Evolutionary conservation across 768 basidiomycete species (phyloP).

Genomic region (Rhizopogon vulgaris): DNA sequence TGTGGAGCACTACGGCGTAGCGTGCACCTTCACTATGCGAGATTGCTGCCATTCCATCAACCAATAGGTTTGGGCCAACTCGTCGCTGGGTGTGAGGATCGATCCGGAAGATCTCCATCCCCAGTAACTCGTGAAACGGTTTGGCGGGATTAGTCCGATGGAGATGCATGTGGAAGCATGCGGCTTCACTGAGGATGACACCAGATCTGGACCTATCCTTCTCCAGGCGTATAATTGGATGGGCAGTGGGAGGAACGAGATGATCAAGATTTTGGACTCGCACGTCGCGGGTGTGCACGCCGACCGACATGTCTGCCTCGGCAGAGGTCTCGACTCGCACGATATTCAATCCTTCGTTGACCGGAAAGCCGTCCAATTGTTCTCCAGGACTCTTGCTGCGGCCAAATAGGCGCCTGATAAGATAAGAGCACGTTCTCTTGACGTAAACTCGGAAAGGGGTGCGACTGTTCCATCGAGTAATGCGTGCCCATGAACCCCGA

Average conservation of each 20-base stretch:
- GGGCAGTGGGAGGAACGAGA: conserved; percentile 30
- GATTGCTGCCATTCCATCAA: conserved; percentile 43
- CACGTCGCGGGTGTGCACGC: conserved; percentile 32
- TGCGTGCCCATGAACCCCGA: conserved; percentile 48
- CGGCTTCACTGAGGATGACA: conserved; percentile 49
- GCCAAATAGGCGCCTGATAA: conserved; percentile 42
- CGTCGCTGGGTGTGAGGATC: conserved; percentile 39
- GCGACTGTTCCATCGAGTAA: conserved; percentile 49
- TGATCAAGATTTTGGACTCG: conserved; percentile 42
- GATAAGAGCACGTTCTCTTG: conserved; percentile 39
- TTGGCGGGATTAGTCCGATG: conserved; percentile 42
- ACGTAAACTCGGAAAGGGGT: conserved; percentile 50
- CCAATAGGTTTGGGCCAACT: conserved; percentile 40
- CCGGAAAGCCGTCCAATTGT: conserved; percentile 24
- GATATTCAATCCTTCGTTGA: conserved; percentile 38
- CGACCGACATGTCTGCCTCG: conserved; percentile 48
- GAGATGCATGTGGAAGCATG: conserved; percentile 55
- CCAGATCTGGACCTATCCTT: conserved; percentile 25
- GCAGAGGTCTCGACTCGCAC: conserved; percentile 38
- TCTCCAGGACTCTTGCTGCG: conserved; percentile 20
- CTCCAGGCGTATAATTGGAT: conserved; percentile 32
- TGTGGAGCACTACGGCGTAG: conserved; percentile 44
- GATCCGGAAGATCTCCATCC: conserved; percentile 47
- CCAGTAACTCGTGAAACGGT: conserved; percentile 42
- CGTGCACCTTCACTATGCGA: conserved; percentile 35